Conservation (phyloP, 2,329 filamentous ascomycete genomes). For the Stachybotrys elegans region DNA sequence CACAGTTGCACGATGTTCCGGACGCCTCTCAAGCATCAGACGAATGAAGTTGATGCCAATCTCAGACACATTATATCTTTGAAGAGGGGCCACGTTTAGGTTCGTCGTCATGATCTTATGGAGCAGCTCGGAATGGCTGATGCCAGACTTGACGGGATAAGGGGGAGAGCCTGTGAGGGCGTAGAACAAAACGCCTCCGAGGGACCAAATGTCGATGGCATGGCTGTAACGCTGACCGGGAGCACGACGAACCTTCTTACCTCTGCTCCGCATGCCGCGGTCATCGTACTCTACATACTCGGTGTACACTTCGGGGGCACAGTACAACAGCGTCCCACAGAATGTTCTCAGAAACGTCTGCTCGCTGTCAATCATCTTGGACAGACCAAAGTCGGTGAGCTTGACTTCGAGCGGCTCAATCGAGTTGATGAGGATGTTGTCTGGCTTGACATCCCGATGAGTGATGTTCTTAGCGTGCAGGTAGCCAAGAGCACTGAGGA, state of each 20-base stretch:
- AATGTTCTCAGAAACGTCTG: slow-evolving; percentile 95
- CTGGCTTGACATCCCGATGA: slow-evolving; percentile 97
- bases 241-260: slow-evolving; percentile 57
- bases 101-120: slow-evolving; percentile 78
- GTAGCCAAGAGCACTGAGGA: slow-evolving; percentile 79
- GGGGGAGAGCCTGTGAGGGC: slow-evolving; percentile 75
- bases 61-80: slow-evolving; percentile 53
- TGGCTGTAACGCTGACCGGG: slow-evolving; percentile 72
- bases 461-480: slow-evolving; percentile 86
- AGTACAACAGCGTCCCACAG: slow-evolving; percentile 92
- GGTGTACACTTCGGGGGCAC: slow-evolving; percentile 92
- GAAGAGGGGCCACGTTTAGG: slow-evolving; percentile 62
- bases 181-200: slow-evolving; percentile 88
- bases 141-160: slow-evolving; percentile 72
- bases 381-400: slow-evolving; percentile 92
- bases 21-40: slow-evolving; percentile 77
- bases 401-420: slow-evolving; percentile 75
- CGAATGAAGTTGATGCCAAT: slow-evolving; percentile 68
- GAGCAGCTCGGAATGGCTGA: slow-evolving; percentile 73
- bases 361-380: slow-evolving; percentile 85
- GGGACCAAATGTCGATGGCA: slow-evolving; percentile 93
- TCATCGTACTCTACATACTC: slow-evolving; percentile 66
- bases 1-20: slow-evolving; percentile 71
- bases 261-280: slow-evolving; percentile 55
- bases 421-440: slow-evolving; percentile 86